Evolutionary conservation across 2,329 filamentous ascomycete species (phyloP).

Genomic region (Talaromyces sp.): DNA sequence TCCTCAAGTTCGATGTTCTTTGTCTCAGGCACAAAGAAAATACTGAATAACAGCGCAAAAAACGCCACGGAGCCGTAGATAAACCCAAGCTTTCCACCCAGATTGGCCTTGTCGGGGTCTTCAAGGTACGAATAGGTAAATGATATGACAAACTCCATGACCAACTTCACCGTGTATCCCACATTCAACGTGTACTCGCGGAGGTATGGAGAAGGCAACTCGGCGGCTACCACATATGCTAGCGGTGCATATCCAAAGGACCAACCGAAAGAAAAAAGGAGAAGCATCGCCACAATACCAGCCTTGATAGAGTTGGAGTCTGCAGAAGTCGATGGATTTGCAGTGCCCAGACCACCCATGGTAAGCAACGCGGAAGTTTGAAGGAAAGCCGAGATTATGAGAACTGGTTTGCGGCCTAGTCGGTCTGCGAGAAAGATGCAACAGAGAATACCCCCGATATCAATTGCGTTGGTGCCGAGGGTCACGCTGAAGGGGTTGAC

Average conservation of each 20-base stretch:
- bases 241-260: constrained; percentile 32
- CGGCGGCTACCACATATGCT: constrained; percentile 32
- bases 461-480: constrained; percentile 1
- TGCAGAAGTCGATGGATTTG: constrained; percentile 13
- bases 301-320: constrained; percentile 15
- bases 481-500: constrained; percentile 16
- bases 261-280: constrained; percentile 29
- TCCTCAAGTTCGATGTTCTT: constrained; percentile 21
- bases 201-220: constrained; percentile 27
- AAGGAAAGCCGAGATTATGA: constrained; percentile 16
- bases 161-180: constrained; percentile 7
- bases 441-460: constrained; percentile 2
- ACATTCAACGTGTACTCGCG: constrained; percentile 18
- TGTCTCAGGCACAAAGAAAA: constrained; percentile 20
- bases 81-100: constrained; percentile 36
- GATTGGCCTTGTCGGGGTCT: constrained; percentile 31
- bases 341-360: constrained; percentile 36
- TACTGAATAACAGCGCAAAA: constrained; percentile 21
- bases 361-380: constrained; percentile 28
- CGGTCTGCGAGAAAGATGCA: neutral
- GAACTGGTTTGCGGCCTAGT: constrained; percentile 13
- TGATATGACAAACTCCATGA: constrained; percentile 23
- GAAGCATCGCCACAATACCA: constrained; percentile 31
- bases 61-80: constrained; percentile 33
- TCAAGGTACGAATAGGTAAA: constrained; percentile 38